These are phyloP conservation scores for Colletotrichum melonis DNA, from an alignment of 2,329 filamentous ascomycete species.

Conservation along the genomic window DNA sequence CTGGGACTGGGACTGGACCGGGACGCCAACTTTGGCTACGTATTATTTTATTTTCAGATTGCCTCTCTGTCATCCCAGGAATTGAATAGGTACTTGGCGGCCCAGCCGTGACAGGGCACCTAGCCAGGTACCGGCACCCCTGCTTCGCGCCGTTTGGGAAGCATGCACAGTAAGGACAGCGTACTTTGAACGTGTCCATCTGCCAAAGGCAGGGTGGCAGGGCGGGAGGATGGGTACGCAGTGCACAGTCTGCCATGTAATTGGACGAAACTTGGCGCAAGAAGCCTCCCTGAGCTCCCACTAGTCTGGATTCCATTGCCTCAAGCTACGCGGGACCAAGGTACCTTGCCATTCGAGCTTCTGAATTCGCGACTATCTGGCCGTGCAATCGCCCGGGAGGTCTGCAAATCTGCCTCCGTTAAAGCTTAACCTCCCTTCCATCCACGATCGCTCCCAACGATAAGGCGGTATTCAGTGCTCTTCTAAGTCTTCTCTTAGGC, in stretches of 20 bases:
- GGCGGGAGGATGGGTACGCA: neutral
- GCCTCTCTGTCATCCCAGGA: neutral
- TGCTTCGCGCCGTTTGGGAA: neutral
- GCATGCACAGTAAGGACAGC: neutral
- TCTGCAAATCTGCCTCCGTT: neutral
- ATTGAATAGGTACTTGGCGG: neutral
- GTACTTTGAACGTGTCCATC: neutral
- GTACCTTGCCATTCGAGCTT: neutral
- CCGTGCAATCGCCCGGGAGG: neutral
- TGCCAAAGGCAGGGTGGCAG: neutral
- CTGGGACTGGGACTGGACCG: neutral
- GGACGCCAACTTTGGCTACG: constrained; percentile 2
- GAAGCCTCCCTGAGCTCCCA: neutral
- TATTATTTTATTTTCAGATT: constrained; percentile 23
- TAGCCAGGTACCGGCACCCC: neutral
- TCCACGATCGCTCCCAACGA: neutral
- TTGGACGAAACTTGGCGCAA: neutral
- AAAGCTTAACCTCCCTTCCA: neutral
- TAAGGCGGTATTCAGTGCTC: no score
- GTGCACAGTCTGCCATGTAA: neutral
- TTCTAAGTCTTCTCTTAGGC: no score
- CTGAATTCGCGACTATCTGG: neutral
- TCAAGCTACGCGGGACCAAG: neutral
- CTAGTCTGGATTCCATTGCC: neutral
- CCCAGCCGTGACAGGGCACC: neutral